Conservation (phyloP, 192 early-diverging fungal species). For the Mortierella alpina region DNA sequence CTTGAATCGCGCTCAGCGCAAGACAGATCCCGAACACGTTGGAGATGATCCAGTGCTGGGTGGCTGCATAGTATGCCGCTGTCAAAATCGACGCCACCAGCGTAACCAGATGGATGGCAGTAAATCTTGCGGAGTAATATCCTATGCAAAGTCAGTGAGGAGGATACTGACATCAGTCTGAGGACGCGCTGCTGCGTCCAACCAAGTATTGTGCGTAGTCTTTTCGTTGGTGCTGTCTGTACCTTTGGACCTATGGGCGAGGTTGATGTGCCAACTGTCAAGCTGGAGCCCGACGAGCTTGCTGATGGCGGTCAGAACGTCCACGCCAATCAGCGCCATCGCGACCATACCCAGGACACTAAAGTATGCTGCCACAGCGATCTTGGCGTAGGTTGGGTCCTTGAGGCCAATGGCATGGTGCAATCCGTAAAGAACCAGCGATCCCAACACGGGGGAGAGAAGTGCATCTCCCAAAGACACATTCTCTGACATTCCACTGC, state of each 20-base stretch:
- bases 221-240: background rate
- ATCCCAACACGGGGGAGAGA: conserved; percentile 90
- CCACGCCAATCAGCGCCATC: conserved; percentile 65
- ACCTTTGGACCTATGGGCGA: conserved; percentile 73
- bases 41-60: conserved; percentile 92
- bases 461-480: conserved; percentile 86
- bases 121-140: conserved; percentile 65
- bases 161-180: no score
- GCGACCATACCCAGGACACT: conserved; percentile 78
- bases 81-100: conserved; percentile 66
- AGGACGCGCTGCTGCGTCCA: no score
- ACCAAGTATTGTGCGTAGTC: no score
- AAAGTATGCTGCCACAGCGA: conserved; percentile 86
- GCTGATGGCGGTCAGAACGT: conserved; percentile 55
- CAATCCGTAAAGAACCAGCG: conserved; percentile 78
- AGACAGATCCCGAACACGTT: conserved; percentile 89
- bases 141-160: conserved; percentile 39
- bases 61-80: conserved; percentile 77
- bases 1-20: conserved; percentile 81
- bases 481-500: conserved; percentile 75
- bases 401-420: conserved; percentile 85
- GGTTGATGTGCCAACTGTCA: conserved; percentile 73
- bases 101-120: conserved; percentile 72
- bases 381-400: conserved; percentile 83
- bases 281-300: conserved; percentile 61